These are phyloP conservation scores for Acanthamoeba triangularis DNA, from an alignment of 208 protist species.

Conservation along the genomic window DNA sequence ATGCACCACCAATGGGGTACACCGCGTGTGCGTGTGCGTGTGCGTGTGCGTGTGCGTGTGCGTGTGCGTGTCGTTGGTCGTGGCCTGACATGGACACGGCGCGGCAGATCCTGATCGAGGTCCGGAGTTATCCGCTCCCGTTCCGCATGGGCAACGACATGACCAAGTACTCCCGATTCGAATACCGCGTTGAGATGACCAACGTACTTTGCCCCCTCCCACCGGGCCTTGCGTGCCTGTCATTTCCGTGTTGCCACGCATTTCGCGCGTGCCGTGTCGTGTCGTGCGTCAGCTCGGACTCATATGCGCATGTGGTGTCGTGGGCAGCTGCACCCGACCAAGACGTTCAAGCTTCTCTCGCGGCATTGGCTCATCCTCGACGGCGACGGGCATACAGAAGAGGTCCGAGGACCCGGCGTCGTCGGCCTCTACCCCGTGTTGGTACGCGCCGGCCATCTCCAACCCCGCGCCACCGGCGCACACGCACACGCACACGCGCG, in stretches of 20 bases:
- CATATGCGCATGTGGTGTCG: no score
- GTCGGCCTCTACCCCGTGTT: constrained; percentile 53
- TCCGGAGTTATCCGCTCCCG: neutral
- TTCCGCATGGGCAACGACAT: neutral
- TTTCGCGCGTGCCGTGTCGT: no score
- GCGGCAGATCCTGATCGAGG: constrained; percentile 9
- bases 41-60: neutral
- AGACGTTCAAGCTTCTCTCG: constrained; percentile 34
- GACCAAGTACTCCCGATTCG: constrained; percentile 50
- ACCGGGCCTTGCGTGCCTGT: neutral
- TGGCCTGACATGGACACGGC: neutral
- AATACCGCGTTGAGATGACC: constrained; percentile 37
- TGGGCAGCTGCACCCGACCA: neutral
- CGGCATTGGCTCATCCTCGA: constrained; percentile 24
- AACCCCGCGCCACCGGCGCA: no score
- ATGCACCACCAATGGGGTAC: constrained; percentile 1
- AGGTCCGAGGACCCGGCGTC: constrained; percentile 31
- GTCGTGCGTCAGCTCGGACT: no score
- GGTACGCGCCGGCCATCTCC: neutral
- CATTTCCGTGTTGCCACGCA: no score
- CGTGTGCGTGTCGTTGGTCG: neutral
- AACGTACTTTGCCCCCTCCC: neutral
- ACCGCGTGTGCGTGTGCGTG: neutral
- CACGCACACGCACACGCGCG: neutral
- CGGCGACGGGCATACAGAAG: constrained; percentile 2